Base-by-base conservation (phyloP, 768 basidiomycete species). In the Boletus rubescentipes region DNA sequence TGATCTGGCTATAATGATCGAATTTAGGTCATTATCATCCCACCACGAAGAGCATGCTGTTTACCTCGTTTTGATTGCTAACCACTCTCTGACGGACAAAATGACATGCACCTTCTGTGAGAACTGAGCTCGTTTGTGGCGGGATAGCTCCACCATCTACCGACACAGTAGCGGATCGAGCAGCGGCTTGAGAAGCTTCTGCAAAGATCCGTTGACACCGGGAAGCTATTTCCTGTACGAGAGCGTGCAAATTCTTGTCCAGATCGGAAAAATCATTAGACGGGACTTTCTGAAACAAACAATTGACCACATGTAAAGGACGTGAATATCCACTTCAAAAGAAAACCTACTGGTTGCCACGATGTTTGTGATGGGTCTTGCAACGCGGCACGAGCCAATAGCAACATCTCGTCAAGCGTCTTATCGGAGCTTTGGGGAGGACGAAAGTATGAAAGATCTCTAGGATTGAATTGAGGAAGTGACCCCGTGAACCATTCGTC, bases 401-500 rank as follows among this genome's bases (percentile, higher is more conserved):
- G 71, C 39, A 87, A 64, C 54, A 74, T 75, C 51, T 73, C 67
- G 18, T 71, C 67, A 54, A 72, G 62, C 42, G 50, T 49, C 50
- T 62, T 59, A 55, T 39, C 58, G 45, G 67, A 53, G 51, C 49
- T 60, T 54, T 59, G 51, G 31, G 49, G 52, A 37, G 59, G 59
- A 63, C 47, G 44, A 56, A 68, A 54, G 48, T 60, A 63, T 15
- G 60, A 66, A 47, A 70, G 63, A 58, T 71, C 68, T 43, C 60
- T 65, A 52, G 67, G 65, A 58, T 70, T 60, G 60, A 73, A 68
- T 67, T 64, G 63, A 45, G 73, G 67, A 49, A 42, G 46, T 46
- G 82, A 80, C 18, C 87, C 89, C 67, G 77, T 77, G 68, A 93
- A 93, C 88, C 90, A 93, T 59, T 77, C 79, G 74, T 92, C 90